phyloP scores from a whole-genome alignment of 805 yeast species.

The Nakazawaea siamensis region DNA sequence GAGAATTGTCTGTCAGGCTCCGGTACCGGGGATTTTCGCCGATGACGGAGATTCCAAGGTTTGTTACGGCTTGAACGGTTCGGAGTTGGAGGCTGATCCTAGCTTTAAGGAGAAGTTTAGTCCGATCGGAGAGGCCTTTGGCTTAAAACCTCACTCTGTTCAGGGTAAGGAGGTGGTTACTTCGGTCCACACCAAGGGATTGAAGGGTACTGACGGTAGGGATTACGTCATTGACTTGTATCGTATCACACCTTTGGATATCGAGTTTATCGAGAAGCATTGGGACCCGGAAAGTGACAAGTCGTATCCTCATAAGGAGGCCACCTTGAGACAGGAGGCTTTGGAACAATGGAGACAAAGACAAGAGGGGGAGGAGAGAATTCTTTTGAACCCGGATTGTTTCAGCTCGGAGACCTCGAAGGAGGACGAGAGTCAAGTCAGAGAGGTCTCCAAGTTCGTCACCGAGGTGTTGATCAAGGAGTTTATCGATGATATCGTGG shows the following conservation, averaged over 20 bases:
- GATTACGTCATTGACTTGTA: slow-evolving; percentile 78
- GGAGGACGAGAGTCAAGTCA: slow-evolving; percentile 54
- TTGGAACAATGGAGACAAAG: slow-evolving; percentile 84
- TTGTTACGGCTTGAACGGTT: slow-evolving; percentile 69
- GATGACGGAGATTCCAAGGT: slow-evolving; percentile 38
- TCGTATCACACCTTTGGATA: slow-evolving; percentile 79
- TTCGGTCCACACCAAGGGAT: slow-evolving; percentile 78
- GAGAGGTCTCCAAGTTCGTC: slow-evolving; percentile 62
- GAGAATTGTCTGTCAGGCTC: slow-evolving; percentile 86
- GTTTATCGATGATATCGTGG: slow-evolving; percentile 46
- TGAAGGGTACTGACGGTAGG: slow-evolving; percentile 78
- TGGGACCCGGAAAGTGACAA: slow-evolving; percentile 31
- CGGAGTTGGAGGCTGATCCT: slow-evolving; percentile 39
- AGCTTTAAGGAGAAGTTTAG: slow-evolving; percentile 49
- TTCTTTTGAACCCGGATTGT: slow-evolving; percentile 71
- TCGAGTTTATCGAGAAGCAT: slow-evolving; percentile 60
- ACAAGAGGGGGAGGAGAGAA: slow-evolving; percentile 23
- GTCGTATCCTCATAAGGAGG: slow-evolving; percentile 79
- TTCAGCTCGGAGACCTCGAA: slow-evolving; percentile 35
- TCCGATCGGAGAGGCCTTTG: slow-evolving; percentile 65
- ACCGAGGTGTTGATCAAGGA: slow-evolving; percentile 51
- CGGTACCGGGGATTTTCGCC: slow-evolving; percentile 85
- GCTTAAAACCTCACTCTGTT: slow-evolving; percentile 62
- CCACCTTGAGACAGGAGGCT: slow-evolving; percentile 78
- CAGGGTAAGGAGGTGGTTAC: slow-evolving; percentile 42